These are phyloP conservation scores for Scleroderma citrinum DNA, from an alignment of 768 basidiomycete species.

Conservation along the genomic window DNA sequence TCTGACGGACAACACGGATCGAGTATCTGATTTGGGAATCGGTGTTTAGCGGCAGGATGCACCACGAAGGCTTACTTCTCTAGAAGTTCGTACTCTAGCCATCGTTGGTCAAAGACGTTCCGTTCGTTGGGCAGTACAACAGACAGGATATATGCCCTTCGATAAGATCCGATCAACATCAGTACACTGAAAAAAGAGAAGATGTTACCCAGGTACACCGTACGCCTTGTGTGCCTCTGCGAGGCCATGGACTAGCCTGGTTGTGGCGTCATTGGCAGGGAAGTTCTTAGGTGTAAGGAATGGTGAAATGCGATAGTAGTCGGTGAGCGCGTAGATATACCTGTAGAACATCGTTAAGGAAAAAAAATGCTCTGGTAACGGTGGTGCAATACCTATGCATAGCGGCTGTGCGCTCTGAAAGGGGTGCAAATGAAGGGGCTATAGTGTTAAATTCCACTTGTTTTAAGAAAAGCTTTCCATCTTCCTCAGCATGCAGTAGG, in stretches of 20 bases:
- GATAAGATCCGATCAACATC: not conserved
- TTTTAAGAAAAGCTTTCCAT: conserved; percentile 47
- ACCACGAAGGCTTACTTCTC: conserved; percentile 64
- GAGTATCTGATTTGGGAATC: no score
- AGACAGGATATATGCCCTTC: conserved; percentile 63
- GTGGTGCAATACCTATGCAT: conserved; percentile 63
- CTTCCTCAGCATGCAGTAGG: conserved; percentile 56
- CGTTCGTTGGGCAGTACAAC: conserved; percentile 87
- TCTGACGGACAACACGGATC: conserved; percentile 71
- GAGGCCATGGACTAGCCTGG: conserved; percentile 68
- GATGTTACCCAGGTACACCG: conserved; percentile 42
- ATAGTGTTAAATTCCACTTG: conserved; percentile 99
- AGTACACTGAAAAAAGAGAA: not conserved
- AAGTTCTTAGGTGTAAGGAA: conserved; percentile 49
- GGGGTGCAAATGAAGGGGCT: conserved; percentile 80
- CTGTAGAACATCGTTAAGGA: conserved; percentile 31
- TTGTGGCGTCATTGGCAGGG: conserved; percentile 66
- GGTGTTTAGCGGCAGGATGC: no score
- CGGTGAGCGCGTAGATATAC: conserved; percentile 58
- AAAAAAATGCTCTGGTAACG: not conserved
- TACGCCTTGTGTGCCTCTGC: conserved; percentile 79
- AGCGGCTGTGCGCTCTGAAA: conserved; percentile 61
- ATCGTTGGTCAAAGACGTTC: conserved; percentile 92
- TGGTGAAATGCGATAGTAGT: conserved; percentile 59
- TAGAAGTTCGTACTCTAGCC: conserved; percentile 81